These are phyloP conservation scores for Kwoniella dejecticola DNA, from an alignment of 768 basidiomycete genomes.

Conservation along the genomic window DNA sequence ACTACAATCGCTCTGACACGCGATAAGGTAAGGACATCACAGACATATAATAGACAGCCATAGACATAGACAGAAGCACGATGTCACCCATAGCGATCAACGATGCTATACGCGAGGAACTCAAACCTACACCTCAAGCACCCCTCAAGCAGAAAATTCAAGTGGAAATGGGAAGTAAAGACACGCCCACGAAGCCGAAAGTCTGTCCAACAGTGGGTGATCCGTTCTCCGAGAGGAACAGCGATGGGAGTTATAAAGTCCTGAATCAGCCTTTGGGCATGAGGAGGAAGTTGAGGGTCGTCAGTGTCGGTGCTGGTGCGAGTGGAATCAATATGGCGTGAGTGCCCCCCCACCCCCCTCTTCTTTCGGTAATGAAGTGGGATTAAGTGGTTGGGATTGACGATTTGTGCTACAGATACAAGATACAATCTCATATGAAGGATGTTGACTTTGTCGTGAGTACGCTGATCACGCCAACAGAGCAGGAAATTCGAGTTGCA, in stretches of 20 bases:
- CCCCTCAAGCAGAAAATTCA: constrained; percentile 9
- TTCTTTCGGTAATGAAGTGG: too few relatives aligned
- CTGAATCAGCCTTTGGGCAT: constrained; percentile 28
- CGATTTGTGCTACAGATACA: too few relatives aligned
- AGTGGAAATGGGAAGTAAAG: not conserved
- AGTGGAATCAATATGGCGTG: constrained; percentile 31
- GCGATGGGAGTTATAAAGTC: constrained; percentile 20
- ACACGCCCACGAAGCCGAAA: not conserved
- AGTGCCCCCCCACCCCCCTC: too few relatives aligned
- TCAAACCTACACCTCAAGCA: not conserved
- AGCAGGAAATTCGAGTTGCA: not conserved
- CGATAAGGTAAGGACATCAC: too few relatives aligned
- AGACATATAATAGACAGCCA: too few relatives aligned
- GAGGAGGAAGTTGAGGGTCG: constrained; percentile 22
- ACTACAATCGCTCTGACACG: too few relatives aligned
- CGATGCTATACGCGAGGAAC: not conserved
- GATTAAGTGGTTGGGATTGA: too few relatives aligned
- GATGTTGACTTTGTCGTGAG: constrained; percentile 20
- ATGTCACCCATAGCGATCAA: constrained; percentile 7
- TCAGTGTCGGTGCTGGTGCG: constrained; percentile 28
- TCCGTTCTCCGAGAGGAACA: constrained; percentile 11
- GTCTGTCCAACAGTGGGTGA: constrained; percentile 15
- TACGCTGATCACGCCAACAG: not conserved
- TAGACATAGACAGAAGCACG: too few relatives aligned
- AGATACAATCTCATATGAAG: constrained; percentile 16